phyloP scores from a whole-genome alignment of 148 eudicot species.

The Tetragonia tetragonoides region DNA sequence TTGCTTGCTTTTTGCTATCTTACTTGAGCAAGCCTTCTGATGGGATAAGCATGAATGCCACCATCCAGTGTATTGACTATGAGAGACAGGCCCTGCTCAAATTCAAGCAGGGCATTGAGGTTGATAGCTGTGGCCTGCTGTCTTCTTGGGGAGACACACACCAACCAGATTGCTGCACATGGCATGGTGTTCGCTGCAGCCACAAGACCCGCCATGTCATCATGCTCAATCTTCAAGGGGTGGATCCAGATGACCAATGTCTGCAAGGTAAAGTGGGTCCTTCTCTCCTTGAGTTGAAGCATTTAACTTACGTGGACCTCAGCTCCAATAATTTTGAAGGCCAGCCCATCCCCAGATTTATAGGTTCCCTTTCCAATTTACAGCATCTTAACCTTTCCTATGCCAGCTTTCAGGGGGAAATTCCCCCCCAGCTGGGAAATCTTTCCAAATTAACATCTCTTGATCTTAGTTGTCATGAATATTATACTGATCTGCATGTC shows the following conservation, averaged over 20 bases:
- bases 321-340: not conserved
- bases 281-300: conserved; percentile 16
- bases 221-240: not conserved
- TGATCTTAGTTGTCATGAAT: not conserved
- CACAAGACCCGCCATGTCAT: conserved; percentile 1
- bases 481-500: not conserved
- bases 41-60: not conserved
- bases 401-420: not conserved
- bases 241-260: not conserved
- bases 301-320: conserved; percentile 13
- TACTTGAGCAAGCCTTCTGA: not conserved
- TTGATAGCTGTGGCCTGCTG: conserved; percentile 2
- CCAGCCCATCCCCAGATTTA: conserved; percentile 1
- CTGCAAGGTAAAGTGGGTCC: conserved; percentile 10
- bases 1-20: not conserved
- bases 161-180: conserved; percentile 14
- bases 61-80: not conserved
- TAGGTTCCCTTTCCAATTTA: conserved; percentile 14
- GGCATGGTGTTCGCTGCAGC: conserved; percentile 15
- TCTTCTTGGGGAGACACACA: conserved; percentile 9
- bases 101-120: conserved; percentile 9
- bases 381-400: not conserved
- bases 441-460: conserved; percentile 15
- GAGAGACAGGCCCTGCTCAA: conserved; percentile 14
- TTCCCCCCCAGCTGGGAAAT: conserved; percentile 20